These are phyloP conservation scores for Penicillium oxalicum DNA, from an alignment of 2,329 filamentous ascomycete genomes.

Conservation along the genomic window DNA sequence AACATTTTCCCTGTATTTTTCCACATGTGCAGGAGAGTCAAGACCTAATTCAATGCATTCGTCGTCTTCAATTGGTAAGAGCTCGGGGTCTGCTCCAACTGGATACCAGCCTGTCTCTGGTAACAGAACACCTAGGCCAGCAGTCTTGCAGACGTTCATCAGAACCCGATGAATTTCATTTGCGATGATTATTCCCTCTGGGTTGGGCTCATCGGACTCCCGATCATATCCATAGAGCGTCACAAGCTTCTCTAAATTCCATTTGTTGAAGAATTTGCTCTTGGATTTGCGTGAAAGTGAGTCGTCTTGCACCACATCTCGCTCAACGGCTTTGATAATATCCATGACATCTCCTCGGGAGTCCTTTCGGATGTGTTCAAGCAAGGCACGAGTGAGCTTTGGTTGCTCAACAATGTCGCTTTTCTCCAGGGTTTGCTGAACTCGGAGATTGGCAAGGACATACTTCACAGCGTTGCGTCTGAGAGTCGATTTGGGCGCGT, in stretches of 20 bases:
- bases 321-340: constrained; percentile 64
- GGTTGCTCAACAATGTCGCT: constrained; percentile 74
- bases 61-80: constrained; percentile 42
- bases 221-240: constrained; percentile 58
- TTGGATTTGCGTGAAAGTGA: constrained; percentile 69
- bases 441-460: constrained; percentile 70
- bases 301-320: constrained; percentile 66
- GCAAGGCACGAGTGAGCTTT: constrained; percentile 61
- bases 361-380: constrained; percentile 72
- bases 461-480: constrained; percentile 79
- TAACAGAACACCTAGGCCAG: constrained; percentile 67
- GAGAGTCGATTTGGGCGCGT: constrained; percentile 66
- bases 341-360: constrained; percentile 69
- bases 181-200: constrained; percentile 51
- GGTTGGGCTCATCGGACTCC: constrained; percentile 41
- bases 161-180: constrained; percentile 71
- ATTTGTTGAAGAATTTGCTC: constrained; percentile 67
- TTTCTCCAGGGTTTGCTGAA: constrained; percentile 70
- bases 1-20: constrained; percentile 59
- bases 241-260: constrained; percentile 65
- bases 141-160: constrained; percentile 65
- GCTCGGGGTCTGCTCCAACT: constrained; percentile 57
- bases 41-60: constrained; percentile 57
- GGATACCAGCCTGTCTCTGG: constrained; percentile 81
- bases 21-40: constrained; percentile 64